Percentiles rank a stretch among this genome's conserved stretches.
Conservation (phyloP, 2,329 filamentous ascomycete genomes). For the Aurifilum marmelostoma region DNA sequence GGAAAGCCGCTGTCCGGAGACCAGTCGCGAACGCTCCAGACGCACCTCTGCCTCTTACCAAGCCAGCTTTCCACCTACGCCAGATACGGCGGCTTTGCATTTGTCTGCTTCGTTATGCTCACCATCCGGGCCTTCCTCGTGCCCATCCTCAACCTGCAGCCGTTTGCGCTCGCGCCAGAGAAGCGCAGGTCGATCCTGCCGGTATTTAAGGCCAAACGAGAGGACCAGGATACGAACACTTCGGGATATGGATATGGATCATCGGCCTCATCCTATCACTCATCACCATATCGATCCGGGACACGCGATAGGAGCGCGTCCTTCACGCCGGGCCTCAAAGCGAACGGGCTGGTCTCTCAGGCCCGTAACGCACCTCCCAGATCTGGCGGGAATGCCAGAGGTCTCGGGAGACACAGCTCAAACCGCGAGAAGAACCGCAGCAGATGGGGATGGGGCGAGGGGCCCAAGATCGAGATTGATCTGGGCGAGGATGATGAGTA, state of each 20-base stretch:
- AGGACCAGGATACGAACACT: slow-evolving; percentile 46
- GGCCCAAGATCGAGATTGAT: slow-evolving; percentile 59
- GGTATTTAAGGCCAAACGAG: slow-evolving; percentile 57
- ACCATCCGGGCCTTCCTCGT: slow-evolving; percentile 60
- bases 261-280: slow-evolving; percentile 41
- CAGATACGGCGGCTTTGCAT: slow-evolving; percentile 70
- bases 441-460: slow-evolving; percentile 31
- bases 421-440: slow-evolving; percentile 37
- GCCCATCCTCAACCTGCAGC: slow-evolving; percentile 55
- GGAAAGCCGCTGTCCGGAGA: slow-evolving; percentile 52
- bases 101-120: slow-evolving; percentile 54
- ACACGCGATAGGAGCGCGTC: slow-evolving; percentile 35
- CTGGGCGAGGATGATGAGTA: slow-evolving; percentile 49
- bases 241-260: slow-evolving; percentile 36
- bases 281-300: slow-evolving; percentile 31
- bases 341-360: slow-evolving; percentile 29
- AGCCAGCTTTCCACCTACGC: slow-evolving; percentile 86
- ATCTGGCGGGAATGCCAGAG: slow-evolving; percentile 34
- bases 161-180: slow-evolving; percentile 54
- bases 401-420: slow-evolving; percentile 49
- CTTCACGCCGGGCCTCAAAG: slow-evolving; percentile 29
- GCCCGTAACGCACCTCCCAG: slow-evolving; percentile 35
- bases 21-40: slow-evolving; percentile 70
- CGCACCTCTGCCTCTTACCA: slow-evolving; percentile 86
- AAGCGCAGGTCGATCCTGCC: slow-evolving; percentile 42